These are phyloP conservation scores for Dryadomyces quercus-mongolicae DNA, from an alignment of 2,329 filamentous ascomycete species.

Conservation along the genomic window DNA sequence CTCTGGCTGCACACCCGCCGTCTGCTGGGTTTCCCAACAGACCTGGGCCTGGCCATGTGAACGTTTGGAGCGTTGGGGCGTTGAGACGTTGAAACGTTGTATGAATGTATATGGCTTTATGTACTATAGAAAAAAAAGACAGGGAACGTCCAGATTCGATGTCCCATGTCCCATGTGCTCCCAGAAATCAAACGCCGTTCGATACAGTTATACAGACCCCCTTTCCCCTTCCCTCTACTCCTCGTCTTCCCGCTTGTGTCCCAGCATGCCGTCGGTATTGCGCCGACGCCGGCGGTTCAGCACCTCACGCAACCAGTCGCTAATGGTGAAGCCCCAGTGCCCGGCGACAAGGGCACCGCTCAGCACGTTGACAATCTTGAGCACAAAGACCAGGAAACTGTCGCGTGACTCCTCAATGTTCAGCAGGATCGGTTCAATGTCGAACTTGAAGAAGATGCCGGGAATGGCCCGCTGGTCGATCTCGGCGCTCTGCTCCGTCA, in stretches of 20 bases:
- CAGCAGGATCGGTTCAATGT: constrained; percentile 90
- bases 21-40: constrained; percentile 20
- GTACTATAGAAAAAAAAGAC: neutral
- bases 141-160: neutral
- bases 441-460: constrained; percentile 96
- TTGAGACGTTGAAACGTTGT: neutral
- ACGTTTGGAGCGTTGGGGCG: too few relatives aligned
- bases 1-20: constrained; percentile 45
- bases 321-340: constrained; percentile 83
- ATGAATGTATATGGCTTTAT: neutral
- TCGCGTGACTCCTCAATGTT: constrained; percentile 73
- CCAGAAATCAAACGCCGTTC: neutral
- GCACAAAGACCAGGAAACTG: constrained; percentile 58
- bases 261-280: constrained; percentile 35
- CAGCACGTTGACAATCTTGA: constrained; percentile 82
- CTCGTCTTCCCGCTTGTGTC: constrained; percentile 26
- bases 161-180: neutral
- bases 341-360: constrained; percentile 86
- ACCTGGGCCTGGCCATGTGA: neutral
- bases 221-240: neutral
- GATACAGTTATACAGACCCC: neutral
- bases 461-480: constrained; percentile 63
- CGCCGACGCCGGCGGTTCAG: constrained; percentile 34
- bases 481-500: constrained; percentile 71
- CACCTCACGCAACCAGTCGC: constrained; percentile 56